Evolutionary conservation across 352 stramenopile genomes (phyloP).

Genomic region (Phytophthora sojae): DNA sequence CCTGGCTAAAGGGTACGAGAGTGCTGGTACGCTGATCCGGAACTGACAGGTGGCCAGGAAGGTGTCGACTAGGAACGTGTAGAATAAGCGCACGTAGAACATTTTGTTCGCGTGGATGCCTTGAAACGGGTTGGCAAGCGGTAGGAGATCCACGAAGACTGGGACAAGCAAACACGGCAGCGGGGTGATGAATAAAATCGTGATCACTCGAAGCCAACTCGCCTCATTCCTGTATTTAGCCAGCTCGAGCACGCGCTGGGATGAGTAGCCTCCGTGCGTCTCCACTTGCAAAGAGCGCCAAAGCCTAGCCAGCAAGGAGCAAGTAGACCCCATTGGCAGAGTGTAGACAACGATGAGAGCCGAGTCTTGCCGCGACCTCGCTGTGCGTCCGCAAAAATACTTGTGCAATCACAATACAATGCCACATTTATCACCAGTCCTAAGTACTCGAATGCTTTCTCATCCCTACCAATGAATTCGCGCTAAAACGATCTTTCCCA

Average conservation of each 20-base stretch:
- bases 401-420: background rate
- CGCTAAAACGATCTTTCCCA: too few species aligned
- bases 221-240: constrained; percentile 1
- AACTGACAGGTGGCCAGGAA: constrained; percentile 19
- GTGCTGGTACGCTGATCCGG: background rate
- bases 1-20: background rate
- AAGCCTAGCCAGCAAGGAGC: background rate
- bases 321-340: background rate
- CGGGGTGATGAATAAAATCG: constrained; percentile 17
- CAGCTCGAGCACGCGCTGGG: constrained; percentile 1
- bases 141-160: constrained; percentile 17
- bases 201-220: constrained; percentile 1
- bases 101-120: constrained; percentile 14
- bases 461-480: too few species aligned
- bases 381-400: background rate
- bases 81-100: constrained; percentile 21
- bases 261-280: constrained; percentile 21
- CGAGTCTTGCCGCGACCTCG: too few species aligned
- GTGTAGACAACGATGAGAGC: too few species aligned
- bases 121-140: constrained; percentile 10
- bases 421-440: too few species aligned
- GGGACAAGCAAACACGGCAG: constrained; percentile 27
- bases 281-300: constrained; percentile 29
- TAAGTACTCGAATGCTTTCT: too few species aligned
- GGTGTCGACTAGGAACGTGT: constrained; percentile 16